phyloP scores from a whole-genome alignment of 495 filamentous ascomycete species.

The Xylaria nigripes region DNA sequence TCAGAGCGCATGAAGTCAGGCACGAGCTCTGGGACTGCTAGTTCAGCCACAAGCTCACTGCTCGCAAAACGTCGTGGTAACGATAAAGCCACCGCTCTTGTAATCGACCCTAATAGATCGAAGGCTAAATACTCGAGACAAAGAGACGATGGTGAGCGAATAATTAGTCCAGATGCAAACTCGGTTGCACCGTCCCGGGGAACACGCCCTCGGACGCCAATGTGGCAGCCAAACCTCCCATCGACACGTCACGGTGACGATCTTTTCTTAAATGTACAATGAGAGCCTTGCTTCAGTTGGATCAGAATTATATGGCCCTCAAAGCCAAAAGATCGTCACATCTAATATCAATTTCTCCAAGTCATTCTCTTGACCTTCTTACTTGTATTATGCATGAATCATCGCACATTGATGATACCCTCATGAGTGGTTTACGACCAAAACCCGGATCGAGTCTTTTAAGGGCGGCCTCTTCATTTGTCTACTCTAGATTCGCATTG shows the following conservation, averaged over 20 bases:
- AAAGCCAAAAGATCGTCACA: neutral
- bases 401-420: constrained; percentile 5
- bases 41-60: constrained; percentile 27
- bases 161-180: constrained; percentile 15
- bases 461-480: neutral
- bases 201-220: constrained; percentile 40
- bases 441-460: neutral
- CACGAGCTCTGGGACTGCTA: constrained; percentile 14
- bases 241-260: constrained; percentile 36
- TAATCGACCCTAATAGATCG: constrained; percentile 20
- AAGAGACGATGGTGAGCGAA: constrained; percentile 3
- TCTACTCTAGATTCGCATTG: neutral
- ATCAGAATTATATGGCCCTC: neutral
- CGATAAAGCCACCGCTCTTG: constrained; percentile 36
- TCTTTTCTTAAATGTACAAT: constrained; percentile 35
- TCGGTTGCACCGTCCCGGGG: constrained; percentile 9
- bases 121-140: constrained; percentile 16
- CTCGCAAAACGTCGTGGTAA: constrained; percentile 44
- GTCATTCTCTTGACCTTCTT: too few relatives aligned
- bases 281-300: neutral
- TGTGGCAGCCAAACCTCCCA: constrained; percentile 40
- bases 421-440: neutral
- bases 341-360: neutral
- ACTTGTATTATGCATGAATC: too few relatives aligned
- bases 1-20: constrained; percentile 11